Evolutionary conservation across 306 rosid genomes (phyloP).

Genomic region (Argentina anserina): DNA sequence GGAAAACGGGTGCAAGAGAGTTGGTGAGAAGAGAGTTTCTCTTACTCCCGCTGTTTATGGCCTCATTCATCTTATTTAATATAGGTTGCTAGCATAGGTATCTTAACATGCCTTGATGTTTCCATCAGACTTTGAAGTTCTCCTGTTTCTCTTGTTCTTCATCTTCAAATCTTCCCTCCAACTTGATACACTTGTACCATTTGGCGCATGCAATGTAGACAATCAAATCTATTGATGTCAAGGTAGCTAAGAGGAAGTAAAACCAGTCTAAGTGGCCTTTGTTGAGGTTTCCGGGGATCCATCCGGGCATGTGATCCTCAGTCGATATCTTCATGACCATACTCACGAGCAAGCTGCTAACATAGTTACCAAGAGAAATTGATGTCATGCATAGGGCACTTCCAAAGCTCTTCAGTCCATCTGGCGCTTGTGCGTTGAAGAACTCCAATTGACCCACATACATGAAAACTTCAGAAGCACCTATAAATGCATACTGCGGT

Average conservation of each 20-base stretch:
- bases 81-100: conserved; percentile 31
- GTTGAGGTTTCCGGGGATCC: conserved; percentile 99
- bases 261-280: conserved; percentile 90
- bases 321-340: conserved; percentile 96
- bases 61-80: conserved; percentile 56
- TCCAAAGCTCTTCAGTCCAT: conserved; percentile 93
- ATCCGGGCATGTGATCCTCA: conserved; percentile 84
- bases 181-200: conserved; percentile 87
- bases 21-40: conserved; percentile 33
- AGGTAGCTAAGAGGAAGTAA: conserved; percentile 86
- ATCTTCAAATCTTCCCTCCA: conserved; percentile 53
- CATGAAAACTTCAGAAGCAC: conserved; percentile 99
- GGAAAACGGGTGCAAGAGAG: conserved; percentile 29
- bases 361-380: conserved; percentile 92
- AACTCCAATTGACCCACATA: conserved; percentile 96
- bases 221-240: conserved; percentile 71
- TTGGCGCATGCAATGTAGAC: conserved; percentile 72
- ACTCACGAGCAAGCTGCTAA: conserved; percentile 83
- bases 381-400: conserved; percentile 99
- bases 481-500: conserved; percentile 88
- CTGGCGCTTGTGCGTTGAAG: conserved; percentile 97
- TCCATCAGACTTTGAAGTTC: conserved; percentile 39
- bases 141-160: conserved; percentile 32
- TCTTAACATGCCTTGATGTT: conserved; percentile 28
- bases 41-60: conserved; percentile 25